phyloP scores from a whole-genome alignment of 306 rosid genomes.

The apple (Malus domestica) region ASM211411v1 NC_041789.1:19834001-19834500 shows the following conservation, averaged over 20 bases:
- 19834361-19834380: background rate
- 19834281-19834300: background rate
- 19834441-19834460: background rate
- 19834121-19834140: background rate
- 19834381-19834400: background rate
- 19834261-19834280: background rate
- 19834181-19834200: background rate
- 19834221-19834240: background rate
- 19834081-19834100: constrained; percentile 85
- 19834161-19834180: constrained; percentile 1
- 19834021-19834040: constrained; percentile 67
- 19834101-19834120: constrained; percentile 78
- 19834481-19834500: constrained; percentile 54
- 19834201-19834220: background rate
- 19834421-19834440: background rate
- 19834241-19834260: constrained; percentile 1
- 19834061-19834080: constrained; percentile 75
- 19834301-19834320: no score
- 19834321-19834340: background rate
- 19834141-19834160: constrained; percentile 1
- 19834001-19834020: constrained; percentile 69
- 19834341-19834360: background rate
- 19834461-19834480: background rate
- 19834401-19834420: background rate
- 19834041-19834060: constrained; percentile 95